Conservation (phyloP, 2,329 filamentous ascomycete species). For the Trichoderma semiorbis region DNA sequence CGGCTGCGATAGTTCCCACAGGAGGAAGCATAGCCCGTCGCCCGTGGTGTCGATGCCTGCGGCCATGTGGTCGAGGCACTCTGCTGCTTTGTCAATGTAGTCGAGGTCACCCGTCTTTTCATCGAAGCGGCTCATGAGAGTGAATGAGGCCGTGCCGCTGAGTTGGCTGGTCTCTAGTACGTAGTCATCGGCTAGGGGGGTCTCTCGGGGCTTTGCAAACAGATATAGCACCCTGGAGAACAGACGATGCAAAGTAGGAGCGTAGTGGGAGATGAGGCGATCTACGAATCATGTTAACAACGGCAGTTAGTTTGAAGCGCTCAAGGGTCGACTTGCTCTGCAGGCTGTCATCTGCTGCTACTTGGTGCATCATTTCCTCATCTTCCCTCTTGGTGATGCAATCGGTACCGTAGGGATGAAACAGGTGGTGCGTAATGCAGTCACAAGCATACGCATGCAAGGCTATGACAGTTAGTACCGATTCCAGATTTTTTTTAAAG, state of each 20-base stretch:
- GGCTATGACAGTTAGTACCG: constrained; percentile 26
- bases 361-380: constrained; percentile 63
- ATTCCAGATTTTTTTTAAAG: neutral
- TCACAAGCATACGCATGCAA: constrained; percentile 68
- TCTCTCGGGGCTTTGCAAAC: constrained; percentile 52
- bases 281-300: constrained; percentile 36
- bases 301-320: rapidly evolving
- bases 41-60: constrained; percentile 71
- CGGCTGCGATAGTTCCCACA: constrained; percentile 67
- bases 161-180: constrained; percentile 51
- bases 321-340: constrained; percentile 48
- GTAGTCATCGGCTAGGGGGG: constrained; percentile 57
- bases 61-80: constrained; percentile 69
- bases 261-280: constrained; percentile 57
- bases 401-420: constrained; percentile 61
- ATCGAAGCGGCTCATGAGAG: constrained; percentile 56
- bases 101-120: constrained; percentile 48
- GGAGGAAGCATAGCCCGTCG: constrained; percentile 65
- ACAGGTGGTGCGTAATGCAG: constrained; percentile 66
- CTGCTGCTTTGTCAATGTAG: constrained; percentile 57
- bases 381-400: constrained; percentile 55
- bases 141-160: constrained; percentile 49
- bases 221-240: constrained; percentile 44
- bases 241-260: constrained; percentile 48
- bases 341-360: constrained; percentile 64